Conservation (phyloP, 2,329 filamentous ascomycete genomes). For the Dactylellina leptospora region DNA sequence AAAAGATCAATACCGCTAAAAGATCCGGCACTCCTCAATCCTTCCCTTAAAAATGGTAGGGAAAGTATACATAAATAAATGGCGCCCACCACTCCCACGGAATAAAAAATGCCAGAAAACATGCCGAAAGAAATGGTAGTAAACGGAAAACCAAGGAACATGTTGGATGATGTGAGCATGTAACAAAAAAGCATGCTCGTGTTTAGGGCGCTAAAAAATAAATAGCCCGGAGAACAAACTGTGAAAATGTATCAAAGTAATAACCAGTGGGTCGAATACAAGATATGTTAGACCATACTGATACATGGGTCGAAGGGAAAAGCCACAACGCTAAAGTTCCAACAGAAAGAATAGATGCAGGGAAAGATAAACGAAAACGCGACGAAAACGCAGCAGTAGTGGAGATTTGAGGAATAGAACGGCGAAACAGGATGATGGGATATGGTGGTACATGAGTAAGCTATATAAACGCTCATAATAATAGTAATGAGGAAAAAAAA, state of each 20-base stretch:
- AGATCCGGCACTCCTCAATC: background rate
- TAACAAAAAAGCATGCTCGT: no score
- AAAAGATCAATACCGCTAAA: background rate
- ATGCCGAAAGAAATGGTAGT: no score
- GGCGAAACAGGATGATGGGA: background rate
- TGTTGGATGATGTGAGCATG: background rate
- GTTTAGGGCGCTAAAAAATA: no score
- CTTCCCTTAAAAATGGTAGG: background rate
- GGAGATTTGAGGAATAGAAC: background rate
- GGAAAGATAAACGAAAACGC: constrained; percentile 9
- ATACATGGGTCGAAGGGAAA: constrained; percentile 26
- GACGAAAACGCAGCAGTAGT: background rate
- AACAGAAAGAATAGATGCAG: constrained; percentile 1
- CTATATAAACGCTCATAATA: constrained; percentile 4
- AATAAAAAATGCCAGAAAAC: no score
- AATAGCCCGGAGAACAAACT: no score
- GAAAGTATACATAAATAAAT: no score
- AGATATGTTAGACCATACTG: constrained; percentile 16
- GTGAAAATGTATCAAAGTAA: no score
- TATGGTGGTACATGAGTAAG: constrained; percentile 11
- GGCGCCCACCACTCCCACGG: no score
- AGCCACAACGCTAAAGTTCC: constrained; percentile 35
- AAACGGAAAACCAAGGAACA: no score
- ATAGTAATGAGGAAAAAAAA: background rate
- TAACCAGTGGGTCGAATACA: background rate